A percentile compares a stretch with the other conserved stretches of the same genome.
Evolutionary conservation across 2,329 filamentous ascomycete genomes (phyloP).

Genomic region (Triangularia setosa): DNA sequence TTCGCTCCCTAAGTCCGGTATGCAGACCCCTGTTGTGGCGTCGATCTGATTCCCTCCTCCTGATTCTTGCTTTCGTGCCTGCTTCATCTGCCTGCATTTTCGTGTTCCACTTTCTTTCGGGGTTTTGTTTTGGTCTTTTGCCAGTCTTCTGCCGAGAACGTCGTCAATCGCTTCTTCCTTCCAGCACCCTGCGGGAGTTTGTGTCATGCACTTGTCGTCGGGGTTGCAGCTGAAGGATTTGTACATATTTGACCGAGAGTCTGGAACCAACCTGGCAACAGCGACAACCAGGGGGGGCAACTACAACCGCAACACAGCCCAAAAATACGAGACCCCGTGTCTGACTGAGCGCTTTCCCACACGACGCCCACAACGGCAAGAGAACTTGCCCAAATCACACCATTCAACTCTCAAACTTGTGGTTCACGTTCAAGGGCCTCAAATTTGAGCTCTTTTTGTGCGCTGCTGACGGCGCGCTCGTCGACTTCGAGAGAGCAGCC

Average conservation of each 20-base stretch:
- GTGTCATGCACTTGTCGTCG: background rate
- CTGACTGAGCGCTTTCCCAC: background rate
- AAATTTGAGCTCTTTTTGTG: background rate
- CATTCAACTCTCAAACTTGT: background rate
- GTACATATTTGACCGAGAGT: background rate
- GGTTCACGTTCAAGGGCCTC: background rate
- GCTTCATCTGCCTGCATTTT: background rate
- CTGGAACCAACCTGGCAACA: slow-evolving; percentile 15
- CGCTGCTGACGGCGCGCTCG: background rate
- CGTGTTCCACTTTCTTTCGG: background rate
- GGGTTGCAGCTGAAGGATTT: slow-evolving; percentile 1
- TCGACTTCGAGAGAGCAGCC: background rate
- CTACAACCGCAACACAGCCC: slow-evolving; percentile 18
- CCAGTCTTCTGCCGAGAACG: background rate
- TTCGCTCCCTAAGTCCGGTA: background rate
- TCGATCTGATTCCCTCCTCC: background rate
- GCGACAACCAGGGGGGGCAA: background rate
- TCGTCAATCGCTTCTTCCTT: background rate
- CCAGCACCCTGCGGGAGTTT: background rate
- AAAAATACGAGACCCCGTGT: slow-evolving; percentile 15
- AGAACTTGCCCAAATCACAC: background rate
- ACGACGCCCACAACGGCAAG: background rate
- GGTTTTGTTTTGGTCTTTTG: background rate
- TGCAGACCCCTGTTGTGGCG: background rate
- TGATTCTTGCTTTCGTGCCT: background rate